phyloP scores from a whole-genome alignment of 306 rosid species.

The Corylus americana region DNA sequence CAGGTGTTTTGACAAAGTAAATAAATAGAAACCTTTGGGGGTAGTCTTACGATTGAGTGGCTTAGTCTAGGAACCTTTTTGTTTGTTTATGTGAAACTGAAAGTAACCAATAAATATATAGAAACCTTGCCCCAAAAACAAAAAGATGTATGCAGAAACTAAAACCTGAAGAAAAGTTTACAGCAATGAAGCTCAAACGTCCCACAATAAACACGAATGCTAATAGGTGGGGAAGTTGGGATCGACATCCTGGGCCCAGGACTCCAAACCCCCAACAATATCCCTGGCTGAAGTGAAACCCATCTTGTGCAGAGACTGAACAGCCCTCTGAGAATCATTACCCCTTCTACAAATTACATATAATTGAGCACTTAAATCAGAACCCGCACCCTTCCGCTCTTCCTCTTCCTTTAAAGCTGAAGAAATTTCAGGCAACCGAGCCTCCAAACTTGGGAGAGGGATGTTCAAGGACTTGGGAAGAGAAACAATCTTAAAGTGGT shows the following conservation, averaged over 20 bases:
- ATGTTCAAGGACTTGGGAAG: slow-evolving; percentile 83
- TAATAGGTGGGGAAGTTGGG: slow-evolving; percentile 65
- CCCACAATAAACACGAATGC: background rate
- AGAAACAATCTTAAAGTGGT: slow-evolving; percentile 85
- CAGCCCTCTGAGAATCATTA: slow-evolving; percentile 97
- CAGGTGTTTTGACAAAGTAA: no score
- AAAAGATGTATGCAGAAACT: background rate
- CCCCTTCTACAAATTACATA: slow-evolving; percentile 91
- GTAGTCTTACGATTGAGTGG: background rate
- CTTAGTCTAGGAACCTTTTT: background rate
- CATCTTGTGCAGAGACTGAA: slow-evolving; percentile 67
- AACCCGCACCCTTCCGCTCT: background rate
- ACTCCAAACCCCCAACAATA: slow-evolving; percentile 79
- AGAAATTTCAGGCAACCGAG: slow-evolving; percentile 54
- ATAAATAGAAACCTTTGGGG: no score
- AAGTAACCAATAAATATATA: background rate
- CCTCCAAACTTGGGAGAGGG: slow-evolving; percentile 70
- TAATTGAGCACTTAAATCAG: slow-evolving; percentile 30
- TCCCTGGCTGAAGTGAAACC: slow-evolving; percentile 80
- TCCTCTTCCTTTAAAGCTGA: slow-evolving; percentile 38
- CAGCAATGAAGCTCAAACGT: background rate
- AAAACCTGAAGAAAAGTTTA: background rate
- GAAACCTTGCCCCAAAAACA: background rate
- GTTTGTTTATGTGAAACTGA: background rate
- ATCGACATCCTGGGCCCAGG: slow-evolving; percentile 81